Evolutionary conservation across 169 alveolate genomes (phyloP).

Genomic region (Babesia caballi): DNA sequence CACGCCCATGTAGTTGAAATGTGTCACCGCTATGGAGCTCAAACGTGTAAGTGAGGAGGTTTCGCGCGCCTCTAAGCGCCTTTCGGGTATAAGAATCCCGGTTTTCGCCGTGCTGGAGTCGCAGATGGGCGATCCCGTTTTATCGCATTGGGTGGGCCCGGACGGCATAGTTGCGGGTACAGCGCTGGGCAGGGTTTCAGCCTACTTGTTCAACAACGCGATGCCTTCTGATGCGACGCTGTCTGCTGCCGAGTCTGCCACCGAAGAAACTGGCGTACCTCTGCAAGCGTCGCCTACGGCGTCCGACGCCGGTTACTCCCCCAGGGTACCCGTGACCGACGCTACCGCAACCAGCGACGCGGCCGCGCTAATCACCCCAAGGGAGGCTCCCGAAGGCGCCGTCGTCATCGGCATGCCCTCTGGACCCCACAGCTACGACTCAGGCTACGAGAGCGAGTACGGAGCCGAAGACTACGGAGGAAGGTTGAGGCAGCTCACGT

Average conservation of each 20-base stretch:
- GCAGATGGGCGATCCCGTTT: constrained; percentile 67
- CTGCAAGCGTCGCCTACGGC: not conserved
- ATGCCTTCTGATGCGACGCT: not conserved
- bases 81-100: constrained; percentile 10
- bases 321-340: not conserved
- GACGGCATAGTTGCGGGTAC: constrained; percentile 70
- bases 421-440: not conserved
- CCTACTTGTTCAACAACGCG: constrained; percentile 35
- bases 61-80: constrained; percentile 1
- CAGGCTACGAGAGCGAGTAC: not conserved
- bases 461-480: not conserved
- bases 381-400: not conserved
- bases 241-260: not conserved
- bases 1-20: not conserved
- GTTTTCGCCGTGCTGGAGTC: constrained; percentile 47
- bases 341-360: not conserved
- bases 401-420: not conserved
- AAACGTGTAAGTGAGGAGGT: constrained; percentile 7
- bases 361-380: not conserved
- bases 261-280: too few relatives aligned
- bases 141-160: constrained; percentile 61
- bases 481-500: constrained; percentile 6
- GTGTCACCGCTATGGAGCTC: not conserved
- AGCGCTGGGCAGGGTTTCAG: constrained; percentile 61
- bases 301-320: not conserved